Conservation (phyloP, 1,284 basidiomycete species). For the Abortiporus biennis region DNA sequence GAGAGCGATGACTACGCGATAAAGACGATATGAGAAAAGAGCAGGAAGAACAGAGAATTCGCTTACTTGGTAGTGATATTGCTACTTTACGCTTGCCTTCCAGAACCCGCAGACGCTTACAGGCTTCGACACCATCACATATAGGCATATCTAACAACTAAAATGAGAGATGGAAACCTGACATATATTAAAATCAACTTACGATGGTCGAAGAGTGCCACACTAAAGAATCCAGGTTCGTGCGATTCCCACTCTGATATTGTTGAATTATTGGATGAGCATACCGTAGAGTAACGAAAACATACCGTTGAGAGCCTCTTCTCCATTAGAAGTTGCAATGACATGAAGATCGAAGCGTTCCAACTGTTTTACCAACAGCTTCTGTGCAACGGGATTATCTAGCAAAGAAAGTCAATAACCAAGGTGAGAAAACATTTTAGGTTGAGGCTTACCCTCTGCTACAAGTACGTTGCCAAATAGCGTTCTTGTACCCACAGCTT, state of each 20-base stretch:
- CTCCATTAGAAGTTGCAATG: constrained; percentile 55
- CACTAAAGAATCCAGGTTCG: constrained; percentile 59
- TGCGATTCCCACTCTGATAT: constrained; percentile 57
- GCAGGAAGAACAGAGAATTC: no score
- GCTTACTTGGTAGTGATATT: constrained; percentile 48
- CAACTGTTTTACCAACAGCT: constrained; percentile 58
- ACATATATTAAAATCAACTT: constrained; percentile 17
- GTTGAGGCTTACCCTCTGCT: constrained; percentile 47
- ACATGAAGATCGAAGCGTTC: constrained; percentile 55
- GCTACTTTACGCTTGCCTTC: constrained; percentile 48
- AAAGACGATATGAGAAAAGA: constrained; percentile 1
- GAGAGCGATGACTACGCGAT: constrained; percentile 54
- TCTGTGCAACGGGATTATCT: constrained; percentile 68
- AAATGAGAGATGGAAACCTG: not conserved
- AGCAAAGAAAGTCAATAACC: constrained; percentile 6
- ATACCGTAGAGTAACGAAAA: not conserved
- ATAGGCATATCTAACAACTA: constrained; percentile 70
- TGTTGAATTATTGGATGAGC: not conserved
- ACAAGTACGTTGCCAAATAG: constrained; percentile 61
- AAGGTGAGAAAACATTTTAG: not conserved
- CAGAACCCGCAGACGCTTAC: constrained; percentile 53
- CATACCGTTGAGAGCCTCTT: constrained; percentile 54
- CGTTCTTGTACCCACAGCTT: constrained; percentile 41
- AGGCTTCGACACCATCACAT: constrained; percentile 68
- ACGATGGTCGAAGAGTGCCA: constrained; percentile 71